phyloP scores from a whole-genome alignment of 2,329 filamentous ascomycete genomes.

The Salinomyces thailandicus region DNA sequence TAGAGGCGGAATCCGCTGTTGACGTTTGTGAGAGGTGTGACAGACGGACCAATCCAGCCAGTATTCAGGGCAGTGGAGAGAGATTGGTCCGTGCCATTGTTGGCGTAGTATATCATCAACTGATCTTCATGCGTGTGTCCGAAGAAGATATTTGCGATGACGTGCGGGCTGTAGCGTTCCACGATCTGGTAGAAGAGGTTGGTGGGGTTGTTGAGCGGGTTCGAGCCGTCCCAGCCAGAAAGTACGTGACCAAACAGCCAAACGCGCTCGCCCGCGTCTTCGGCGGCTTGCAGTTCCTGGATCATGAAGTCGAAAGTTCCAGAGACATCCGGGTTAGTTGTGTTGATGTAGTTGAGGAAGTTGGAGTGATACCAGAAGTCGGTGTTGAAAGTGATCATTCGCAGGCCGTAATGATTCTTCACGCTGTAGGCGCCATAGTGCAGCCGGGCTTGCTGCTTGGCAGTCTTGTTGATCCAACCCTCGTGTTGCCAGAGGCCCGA shows the following conservation, averaged over 20 bases:
- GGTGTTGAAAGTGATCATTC: conserved; percentile 44
- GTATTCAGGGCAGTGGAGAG: conserved; percentile 35
- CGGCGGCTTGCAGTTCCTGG: conserved; percentile 42
- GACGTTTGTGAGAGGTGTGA: conserved; percentile 45
- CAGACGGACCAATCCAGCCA: conserved; percentile 43
- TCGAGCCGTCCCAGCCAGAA: conserved; percentile 46
- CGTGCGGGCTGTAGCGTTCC: conserved; percentile 45
- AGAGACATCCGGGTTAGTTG: conserved; percentile 40
- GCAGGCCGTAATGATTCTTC: conserved; percentile 42
- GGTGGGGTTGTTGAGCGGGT: conserved; percentile 43
- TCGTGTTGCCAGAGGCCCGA: conserved; percentile 47
- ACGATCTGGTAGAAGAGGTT: conserved; percentile 47
- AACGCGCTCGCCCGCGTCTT: conserved; percentile 42
- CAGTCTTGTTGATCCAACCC: conserved; percentile 41
- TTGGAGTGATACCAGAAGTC: conserved; percentile 39
- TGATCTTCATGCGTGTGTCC: conserved; percentile 48
- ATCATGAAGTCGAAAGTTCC: conserved; percentile 42
- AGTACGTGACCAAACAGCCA: conserved; percentile 48
- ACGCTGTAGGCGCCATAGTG: conserved; percentile 49
- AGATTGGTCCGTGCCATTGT: conserved; percentile 34
- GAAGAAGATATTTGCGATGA: conserved; percentile 46
- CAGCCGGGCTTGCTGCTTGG: conserved; percentile 37
- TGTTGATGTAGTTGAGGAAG: conserved; percentile 43
- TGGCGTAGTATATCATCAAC: conserved; percentile 44
- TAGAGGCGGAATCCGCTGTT: conserved; percentile 46